Conservation (phyloP, 192 early-diverging fungal genomes). For the Linnemannia schmuckeri region DNA sequence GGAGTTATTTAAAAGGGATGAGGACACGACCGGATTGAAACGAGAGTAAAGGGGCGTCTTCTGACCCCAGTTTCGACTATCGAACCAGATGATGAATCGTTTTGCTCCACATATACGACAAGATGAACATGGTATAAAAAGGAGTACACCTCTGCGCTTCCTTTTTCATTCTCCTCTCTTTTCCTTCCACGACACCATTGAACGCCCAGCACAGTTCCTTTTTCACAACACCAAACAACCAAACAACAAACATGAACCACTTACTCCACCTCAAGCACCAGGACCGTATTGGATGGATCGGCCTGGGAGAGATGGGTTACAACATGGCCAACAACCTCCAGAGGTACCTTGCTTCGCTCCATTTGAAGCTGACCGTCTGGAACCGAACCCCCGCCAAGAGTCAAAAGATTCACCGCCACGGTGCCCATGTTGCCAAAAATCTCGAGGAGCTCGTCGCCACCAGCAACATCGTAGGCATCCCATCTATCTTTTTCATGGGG, state of each 20-base stretch:
- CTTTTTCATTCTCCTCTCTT: neutral
- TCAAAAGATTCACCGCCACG: slow-evolving; percentile 55
- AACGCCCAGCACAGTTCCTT: neutral
- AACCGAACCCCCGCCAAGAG: slow-evolving; percentile 72
- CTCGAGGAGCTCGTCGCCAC: slow-evolving; percentile 58
- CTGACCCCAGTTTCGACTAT: neutral
- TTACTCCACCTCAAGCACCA: slow-evolving; percentile 50
- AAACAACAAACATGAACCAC: slow-evolving; percentile 19
- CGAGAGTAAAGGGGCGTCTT: neutral
- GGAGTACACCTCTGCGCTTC: neutral
- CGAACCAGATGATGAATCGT: neutral
- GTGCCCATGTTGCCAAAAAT: slow-evolving; percentile 56
- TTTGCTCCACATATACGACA: neutral
- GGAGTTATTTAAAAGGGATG: neutral
- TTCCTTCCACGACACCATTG: too few species aligned
- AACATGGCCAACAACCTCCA: slow-evolving; percentile 74
- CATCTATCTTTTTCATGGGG: neutral
- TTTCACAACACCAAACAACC: neutral
- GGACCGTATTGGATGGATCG: slow-evolving; percentile 53
- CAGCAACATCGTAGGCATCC: slow-evolving; percentile 62
- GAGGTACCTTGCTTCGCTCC: slow-evolving; percentile 53
- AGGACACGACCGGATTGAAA: neutral
- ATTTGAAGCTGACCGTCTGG: slow-evolving; percentile 65
- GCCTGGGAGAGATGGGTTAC: slow-evolving; percentile 54
- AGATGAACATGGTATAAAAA: neutral